Percentiles rank a stretch among this genome's conserved stretches.
Evolutionary conservation across 495 filamentous ascomycete genomes (phyloP).

Genomic region (Aspergillus cavernicola): DNA sequence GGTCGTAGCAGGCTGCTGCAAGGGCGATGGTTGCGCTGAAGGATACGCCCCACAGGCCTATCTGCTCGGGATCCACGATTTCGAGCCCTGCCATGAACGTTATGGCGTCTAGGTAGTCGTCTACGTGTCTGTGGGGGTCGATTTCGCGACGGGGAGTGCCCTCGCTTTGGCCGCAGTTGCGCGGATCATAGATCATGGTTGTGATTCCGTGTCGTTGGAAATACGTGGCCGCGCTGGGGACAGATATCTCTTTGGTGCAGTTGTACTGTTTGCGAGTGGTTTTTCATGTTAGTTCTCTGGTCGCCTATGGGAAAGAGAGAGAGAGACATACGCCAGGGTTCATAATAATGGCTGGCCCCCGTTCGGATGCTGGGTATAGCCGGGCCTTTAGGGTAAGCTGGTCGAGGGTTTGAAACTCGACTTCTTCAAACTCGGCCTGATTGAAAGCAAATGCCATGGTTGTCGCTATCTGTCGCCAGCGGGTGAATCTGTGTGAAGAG

Average conservation of each 20-base stretch:
- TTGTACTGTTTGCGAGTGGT: not conserved
- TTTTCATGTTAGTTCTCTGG: not conserved
- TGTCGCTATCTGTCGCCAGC: not conserved
- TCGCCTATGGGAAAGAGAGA: not conserved
- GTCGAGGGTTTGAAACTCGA: not conserved
- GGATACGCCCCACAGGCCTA: not conserved
- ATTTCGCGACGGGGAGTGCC: slow-evolving; percentile 1
- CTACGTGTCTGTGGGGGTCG: not conserved
- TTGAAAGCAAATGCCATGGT: not conserved
- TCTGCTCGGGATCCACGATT: not conserved
- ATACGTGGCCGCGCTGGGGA: not conserved
- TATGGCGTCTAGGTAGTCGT: slow-evolving; percentile 2
- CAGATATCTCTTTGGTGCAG: slow-evolving; percentile 2
- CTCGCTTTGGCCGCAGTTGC: not conserved
- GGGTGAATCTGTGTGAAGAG: not conserved
- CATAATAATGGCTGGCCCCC: not conserved
- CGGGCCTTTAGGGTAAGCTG: not conserved
- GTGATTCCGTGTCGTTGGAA: not conserved
- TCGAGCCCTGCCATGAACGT: not conserved
- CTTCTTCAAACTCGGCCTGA: not conserved
- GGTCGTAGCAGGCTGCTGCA: not conserved
- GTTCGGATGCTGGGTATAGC: not conserved
- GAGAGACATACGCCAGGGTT: not conserved
- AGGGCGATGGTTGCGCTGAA: not conserved
- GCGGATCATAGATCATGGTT: not conserved